Conservation (phyloP, 768 basidiomycete genomes). For the Psilocybe azurescens region DNA sequence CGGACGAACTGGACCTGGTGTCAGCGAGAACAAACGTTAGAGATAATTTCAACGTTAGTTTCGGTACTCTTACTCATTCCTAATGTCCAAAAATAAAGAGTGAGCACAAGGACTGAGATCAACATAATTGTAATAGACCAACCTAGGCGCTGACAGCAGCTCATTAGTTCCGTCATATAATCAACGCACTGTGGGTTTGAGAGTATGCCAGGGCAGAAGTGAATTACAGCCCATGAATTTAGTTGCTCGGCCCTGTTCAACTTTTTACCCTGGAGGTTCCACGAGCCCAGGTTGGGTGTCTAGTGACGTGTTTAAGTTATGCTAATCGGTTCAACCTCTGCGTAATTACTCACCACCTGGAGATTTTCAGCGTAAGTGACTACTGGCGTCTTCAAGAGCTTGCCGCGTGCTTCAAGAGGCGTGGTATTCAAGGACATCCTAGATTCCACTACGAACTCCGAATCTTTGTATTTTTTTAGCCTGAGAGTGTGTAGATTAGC, state of each 20-base stretch:
- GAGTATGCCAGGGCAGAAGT: background rate
- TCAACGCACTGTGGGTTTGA: background rate
- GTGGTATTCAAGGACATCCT: background rate
- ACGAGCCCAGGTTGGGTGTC: background rate
- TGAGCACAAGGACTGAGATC: background rate
- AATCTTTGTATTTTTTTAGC: background rate
- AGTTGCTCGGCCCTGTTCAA: background rate
- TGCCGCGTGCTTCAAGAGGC: background rate
- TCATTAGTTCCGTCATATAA: background rate
- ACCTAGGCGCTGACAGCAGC: background rate
- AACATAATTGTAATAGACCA: background rate
- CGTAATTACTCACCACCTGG: background rate
- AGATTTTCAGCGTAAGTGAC: background rate
- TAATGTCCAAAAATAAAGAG: background rate
- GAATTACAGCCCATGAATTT: background rate
- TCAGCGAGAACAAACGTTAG: background rate
- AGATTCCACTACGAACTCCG: background rate
- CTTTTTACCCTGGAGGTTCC: background rate
- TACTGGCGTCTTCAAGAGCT: background rate
- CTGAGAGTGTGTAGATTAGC: background rate
- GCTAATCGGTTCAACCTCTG: background rate
- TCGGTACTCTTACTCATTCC: background rate
- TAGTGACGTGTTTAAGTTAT: background rate
- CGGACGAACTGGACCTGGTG: background rate
- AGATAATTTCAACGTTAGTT: background rate